Evolutionary conservation across 1,284 basidiomycete species (phyloP), one percentile per base, ranked within the genome.

Genomic region (Takashimella koratensis): DNA sequence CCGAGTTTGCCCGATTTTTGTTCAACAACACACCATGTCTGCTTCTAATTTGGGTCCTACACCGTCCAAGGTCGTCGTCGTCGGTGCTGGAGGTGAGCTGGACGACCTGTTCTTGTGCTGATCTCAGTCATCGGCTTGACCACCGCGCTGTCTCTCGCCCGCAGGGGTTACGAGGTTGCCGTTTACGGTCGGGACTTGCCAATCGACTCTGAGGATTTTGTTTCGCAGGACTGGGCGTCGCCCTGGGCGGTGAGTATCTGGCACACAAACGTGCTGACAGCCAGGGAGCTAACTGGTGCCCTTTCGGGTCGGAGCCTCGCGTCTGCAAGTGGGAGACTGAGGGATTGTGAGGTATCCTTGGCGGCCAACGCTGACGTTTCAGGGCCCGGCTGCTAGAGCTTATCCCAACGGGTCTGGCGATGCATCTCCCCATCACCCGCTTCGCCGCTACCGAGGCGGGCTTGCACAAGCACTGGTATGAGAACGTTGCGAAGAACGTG

Each of bases 391-490:
- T 62, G 10, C 45, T 39, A 21, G 52, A 54, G 25, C 54, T 62
- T 25, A 59, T 62, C 24, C 59, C 59, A 5, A 40, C 50, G 19
- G 59, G 59, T 5, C 54, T 62, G 10, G 59, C 59, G 3, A 56
- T 62, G 53, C 42, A 36, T 2, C 57, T 62, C n/a, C 59, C 59
- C 6, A 41, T 62, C 4, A 43, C 48, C n/a, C 56, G 59, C 10
- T 62, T 49, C 39, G 59, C 59, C 3, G n/a, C 54, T 3, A 58
- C 51, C 24, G 57, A 62, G 46, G 45, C 45, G 1, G 59, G 57
- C 2, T 54, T 62, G 16, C 59, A 58, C 30, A 56, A 54, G 10
- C 57, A 59, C 49, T 62, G 59, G 59, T 62, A 62, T 45, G 44
- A 53, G 43, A 26, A 49, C 19, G 52, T 62, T 3, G 50, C 39